Evolutionary conservation across 495 filamentous ascomycete genomes (phyloP), one percentile per base, ranked within the genome.

Genomic region (Aspergillus steynii): DNA sequence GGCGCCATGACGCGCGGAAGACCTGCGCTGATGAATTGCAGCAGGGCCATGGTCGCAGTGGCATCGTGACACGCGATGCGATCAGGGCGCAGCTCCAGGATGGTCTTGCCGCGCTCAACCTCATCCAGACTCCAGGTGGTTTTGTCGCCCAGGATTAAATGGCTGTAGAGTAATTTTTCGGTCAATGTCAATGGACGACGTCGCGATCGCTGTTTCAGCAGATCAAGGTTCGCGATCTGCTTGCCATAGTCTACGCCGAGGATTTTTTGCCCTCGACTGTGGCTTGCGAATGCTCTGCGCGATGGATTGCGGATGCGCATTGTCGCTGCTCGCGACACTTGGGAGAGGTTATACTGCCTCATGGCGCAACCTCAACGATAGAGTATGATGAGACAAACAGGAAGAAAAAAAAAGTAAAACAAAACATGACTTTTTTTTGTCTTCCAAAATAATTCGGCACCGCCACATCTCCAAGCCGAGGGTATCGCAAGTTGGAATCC

Each of bases 1-100:
- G 92, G 92, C 31, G 31, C 31, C 31, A 34, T 34, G 31, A 63
- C 61, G 34, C 47, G 86, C 62, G 89, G 87, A 83, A 96, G 88
- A 66, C 91, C 91, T 46, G 92, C 92, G 54, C 88, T 92, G 89
- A 96, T 96, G 80, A 96, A 96, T 78, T 96, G 92, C 34, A 96
- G 82, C 70, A 96, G 90, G 60, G 92, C 92, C 92, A 96, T 96
- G 82, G 96, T 92, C 55, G 92, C 92, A 5, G 92, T 96, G 59
- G 92, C 92, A 87, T 96, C 92, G 79, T 96, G 92, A 81, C 91
- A 95, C 72, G 92, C 92, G 61, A 96, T 91, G 67, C 92, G 88
- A 73, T 96, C 92, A 3, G 92, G 92, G 50, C 91, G 88, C 62
- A 96, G 83, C 73, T 88, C 91, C 56, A 96, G 85, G 76, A 96